Conservation (phyloP, 2,329 filamentous ascomycete genomes). For the Hymenoscyphus albidus region DNA sequence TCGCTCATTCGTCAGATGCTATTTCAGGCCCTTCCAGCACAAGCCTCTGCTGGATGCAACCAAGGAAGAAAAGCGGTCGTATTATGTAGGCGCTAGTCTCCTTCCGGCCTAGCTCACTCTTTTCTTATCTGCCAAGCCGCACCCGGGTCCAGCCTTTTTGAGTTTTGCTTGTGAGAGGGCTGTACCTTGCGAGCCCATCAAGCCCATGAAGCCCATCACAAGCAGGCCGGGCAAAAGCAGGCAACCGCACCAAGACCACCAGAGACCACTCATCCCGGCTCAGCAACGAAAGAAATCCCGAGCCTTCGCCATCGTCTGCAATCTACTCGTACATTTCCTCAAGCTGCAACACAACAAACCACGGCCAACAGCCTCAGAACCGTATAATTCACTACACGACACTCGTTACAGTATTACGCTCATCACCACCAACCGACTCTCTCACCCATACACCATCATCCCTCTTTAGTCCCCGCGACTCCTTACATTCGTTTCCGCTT, state of each 20-base stretch:
- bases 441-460: neutral
- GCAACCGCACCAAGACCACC: neutral
- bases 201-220: no score
- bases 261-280: neutral
- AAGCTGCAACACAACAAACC: neutral
- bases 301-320: neutral
- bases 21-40: neutral
- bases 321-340: no score
- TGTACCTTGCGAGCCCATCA: no score
- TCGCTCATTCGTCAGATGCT: neutral
- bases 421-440: neutral
- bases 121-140: slow-evolving; percentile 3
- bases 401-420: neutral
- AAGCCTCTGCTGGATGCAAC: neutral
- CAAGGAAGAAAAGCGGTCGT: neutral
- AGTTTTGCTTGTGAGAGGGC: neutral
- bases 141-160: neutral
- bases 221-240: no score
- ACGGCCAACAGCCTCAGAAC: neutral
- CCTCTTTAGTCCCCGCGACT: slow-evolving; percentile 3
- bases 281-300: neutral
- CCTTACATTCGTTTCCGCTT: slow-evolving; percentile 23
- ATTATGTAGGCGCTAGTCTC: neutral
- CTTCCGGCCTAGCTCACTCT: neutral
- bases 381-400: neutral